These are phyloP conservation scores for Canavalia ensiformis DNA, from an alignment of 306 rosid species.

Conservation along the genomic window DNA sequence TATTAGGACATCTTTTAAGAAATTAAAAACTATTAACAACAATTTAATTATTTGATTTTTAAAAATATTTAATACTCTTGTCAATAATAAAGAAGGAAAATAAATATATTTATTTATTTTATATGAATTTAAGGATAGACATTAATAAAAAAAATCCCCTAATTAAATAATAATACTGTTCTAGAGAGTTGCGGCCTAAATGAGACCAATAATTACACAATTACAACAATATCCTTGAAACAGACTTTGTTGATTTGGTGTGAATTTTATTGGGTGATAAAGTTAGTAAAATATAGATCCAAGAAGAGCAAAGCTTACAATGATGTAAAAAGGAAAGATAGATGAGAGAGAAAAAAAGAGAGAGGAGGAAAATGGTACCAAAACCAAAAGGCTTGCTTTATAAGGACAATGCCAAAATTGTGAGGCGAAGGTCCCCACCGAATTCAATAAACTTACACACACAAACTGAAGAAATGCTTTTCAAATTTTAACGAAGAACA, in stretches of 20 bases:
- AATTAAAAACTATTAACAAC: no score
- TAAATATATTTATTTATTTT: not conserved
- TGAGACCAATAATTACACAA: slow-evolving; percentile 24
- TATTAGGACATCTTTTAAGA: no score
- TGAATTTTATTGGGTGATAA: slow-evolving; percentile 22
- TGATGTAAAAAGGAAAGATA: slow-evolving; percentile 24
- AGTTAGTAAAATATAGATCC: slow-evolving; percentile 35
- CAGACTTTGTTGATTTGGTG: slow-evolving; percentile 41
- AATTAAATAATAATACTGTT: not conserved
- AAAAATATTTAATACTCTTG: no score
- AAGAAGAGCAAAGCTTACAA: slow-evolving; percentile 40
- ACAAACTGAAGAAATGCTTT: not conserved
- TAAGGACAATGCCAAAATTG: slow-evolving; percentile 58
- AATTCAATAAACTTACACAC: no score
- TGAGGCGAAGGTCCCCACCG: no score
- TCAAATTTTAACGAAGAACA: not conserved
- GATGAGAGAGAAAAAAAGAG: not conserved
- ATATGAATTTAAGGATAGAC: not conserved
- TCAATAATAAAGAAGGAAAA: no score
- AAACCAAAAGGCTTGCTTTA: slow-evolving; percentile 62
- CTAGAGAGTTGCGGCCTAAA: not conserved
- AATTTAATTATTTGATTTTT: no score
- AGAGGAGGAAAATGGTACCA: slow-evolving; percentile 1
- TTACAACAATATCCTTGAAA: slow-evolving; percentile 30
- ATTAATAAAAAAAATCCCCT: not conserved